A percentile compares a stretch with the other conserved stretches of the same genome.
phyloP scores from a whole-genome alignment of 805 yeast species.

The Candida hungchunana region DNA sequence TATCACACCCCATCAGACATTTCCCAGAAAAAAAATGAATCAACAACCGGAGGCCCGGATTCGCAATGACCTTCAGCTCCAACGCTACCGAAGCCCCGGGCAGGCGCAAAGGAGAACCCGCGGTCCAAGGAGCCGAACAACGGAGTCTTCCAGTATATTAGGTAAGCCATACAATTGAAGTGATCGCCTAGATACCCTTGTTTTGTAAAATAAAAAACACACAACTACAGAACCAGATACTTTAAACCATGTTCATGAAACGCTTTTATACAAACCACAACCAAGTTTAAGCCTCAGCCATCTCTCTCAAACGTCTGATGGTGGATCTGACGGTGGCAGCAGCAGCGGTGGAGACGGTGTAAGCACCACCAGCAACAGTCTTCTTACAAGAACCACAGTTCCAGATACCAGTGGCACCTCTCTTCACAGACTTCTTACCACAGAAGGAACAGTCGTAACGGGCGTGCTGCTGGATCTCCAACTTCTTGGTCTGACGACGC shows the following conservation, averaged over 20 bases:
- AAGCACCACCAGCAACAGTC: constrained; percentile 99
- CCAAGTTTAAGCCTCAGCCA: constrained; percentile 90
- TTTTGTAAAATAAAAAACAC: too few relatives aligned
- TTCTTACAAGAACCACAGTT: constrained; percentile 89
- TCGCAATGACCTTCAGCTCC: too few relatives aligned
- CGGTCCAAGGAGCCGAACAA: constrained; percentile 5
- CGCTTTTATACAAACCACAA: constrained; percentile 23
- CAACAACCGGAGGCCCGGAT: too few relatives aligned
- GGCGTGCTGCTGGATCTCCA: constrained; percentile 98
- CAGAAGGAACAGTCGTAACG: constrained; percentile 99
- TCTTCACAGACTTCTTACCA: constrained; percentile 97
- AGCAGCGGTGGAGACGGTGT: constrained; percentile 98
- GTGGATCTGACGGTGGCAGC: constrained; percentile 99
- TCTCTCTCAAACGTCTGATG: constrained; percentile 99
- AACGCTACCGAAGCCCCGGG: constrained; percentile 5
- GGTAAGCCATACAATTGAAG: too few relatives aligned
- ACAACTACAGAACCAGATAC: background rate
- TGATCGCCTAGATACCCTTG: too few relatives aligned
- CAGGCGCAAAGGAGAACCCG: too few relatives aligned
- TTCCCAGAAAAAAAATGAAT: too few relatives aligned
- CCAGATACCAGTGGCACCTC: constrained; percentile 99
- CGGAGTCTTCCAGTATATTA: too few relatives aligned
- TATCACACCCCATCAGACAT: too few relatives aligned
- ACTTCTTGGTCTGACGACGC: constrained; percentile 99
- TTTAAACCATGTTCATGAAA: constrained; percentile 21